These are phyloP conservation scores for Hypoxylon sp. DNA, from an alignment of 2,329 filamentous ascomycete species.

Conservation along the genomic window DNA sequence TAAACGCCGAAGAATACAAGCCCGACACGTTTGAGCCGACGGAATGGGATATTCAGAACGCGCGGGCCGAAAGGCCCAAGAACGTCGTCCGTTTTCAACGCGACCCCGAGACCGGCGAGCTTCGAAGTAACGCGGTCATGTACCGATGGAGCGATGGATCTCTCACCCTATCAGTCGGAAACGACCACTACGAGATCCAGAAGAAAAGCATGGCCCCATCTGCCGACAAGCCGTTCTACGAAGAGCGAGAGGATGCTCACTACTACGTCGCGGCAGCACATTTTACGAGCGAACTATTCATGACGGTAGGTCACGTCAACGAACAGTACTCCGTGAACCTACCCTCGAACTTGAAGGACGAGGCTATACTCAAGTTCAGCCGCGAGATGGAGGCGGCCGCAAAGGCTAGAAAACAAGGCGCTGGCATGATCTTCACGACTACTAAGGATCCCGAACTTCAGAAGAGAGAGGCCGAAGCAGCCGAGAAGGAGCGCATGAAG, in stretches of 20 bases:
- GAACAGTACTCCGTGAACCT: conserved; percentile 79
- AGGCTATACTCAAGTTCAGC: conserved; percentile 77
- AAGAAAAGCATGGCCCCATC: conserved; percentile 78
- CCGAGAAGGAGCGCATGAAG: conserved; percentile 80
- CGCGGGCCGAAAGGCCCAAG: conserved; percentile 69
- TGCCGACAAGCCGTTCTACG: conserved; percentile 73
- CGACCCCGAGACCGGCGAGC: conserved; percentile 73
- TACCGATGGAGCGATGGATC: conserved; percentile 86
- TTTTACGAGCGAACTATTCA: conserved; percentile 75
- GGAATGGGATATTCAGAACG: conserved; percentile 68
- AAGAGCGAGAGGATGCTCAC: conserved; percentile 78
- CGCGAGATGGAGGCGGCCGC: conserved; percentile 76
- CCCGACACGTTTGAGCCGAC: conserved; percentile 75
- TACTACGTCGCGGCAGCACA: conserved; percentile 83
- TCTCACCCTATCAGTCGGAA: conserved; percentile 80
- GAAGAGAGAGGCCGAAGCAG: conserved; percentile 79
- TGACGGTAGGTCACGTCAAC: conserved; percentile 82
- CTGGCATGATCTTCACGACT: conserved; percentile 77
- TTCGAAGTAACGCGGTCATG: conserved; percentile 82
- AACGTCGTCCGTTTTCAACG: conserved; percentile 79
- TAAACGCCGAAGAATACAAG: conserved; percentile 77
- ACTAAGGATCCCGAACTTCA: conserved; percentile 82
- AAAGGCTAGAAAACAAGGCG: conserved; percentile 67
- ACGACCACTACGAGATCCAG: conserved; percentile 81
- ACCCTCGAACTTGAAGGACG: conserved; percentile 77